A percentile compares a stretch with the other conserved stretches of the same genome.
These are phyloP conservation scores for Aspergillus floridensis DNA, from an alignment of 2,329 filamentous ascomycete species.

Conservation along the genomic window DNA sequence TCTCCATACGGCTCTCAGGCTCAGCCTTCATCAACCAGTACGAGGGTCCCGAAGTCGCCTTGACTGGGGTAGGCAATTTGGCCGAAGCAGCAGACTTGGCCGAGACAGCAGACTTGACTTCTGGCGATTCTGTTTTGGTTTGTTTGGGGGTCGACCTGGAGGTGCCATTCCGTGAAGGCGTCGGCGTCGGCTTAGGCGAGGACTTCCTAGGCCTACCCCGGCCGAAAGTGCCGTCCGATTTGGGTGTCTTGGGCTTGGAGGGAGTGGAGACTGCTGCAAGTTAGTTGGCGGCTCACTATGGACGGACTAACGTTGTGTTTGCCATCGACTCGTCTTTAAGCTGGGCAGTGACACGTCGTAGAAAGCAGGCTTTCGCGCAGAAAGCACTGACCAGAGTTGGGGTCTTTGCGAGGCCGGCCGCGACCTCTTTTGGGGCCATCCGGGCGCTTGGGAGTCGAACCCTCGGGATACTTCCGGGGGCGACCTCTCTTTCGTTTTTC, in stretches of 20 bases:
- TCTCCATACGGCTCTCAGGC: conserved; percentile 81
- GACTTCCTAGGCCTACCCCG: conserved; percentile 27
- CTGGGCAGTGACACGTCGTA: not conserved
- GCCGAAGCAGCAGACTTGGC: too few species aligned
- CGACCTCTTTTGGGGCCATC: conserved; percentile 34
- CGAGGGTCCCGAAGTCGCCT: conserved; percentile 34
- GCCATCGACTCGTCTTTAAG: not conserved
- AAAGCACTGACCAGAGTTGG: conserved; percentile 3
- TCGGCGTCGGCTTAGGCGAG: not conserved
- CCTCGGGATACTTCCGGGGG: conserved; percentile 33
- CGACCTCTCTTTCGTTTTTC: conserved; percentile 36
- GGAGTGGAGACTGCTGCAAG: conserved; percentile 11
- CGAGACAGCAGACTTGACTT: conserved; percentile 11
- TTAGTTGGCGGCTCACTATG: not conserved
- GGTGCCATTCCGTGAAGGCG: conserved; percentile 16
- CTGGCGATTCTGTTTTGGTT: conserved; percentile 17
- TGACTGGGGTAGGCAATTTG: too few species aligned
- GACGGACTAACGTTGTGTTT: not conserved
- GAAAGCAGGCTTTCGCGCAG: not conserved
- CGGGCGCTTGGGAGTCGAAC: conserved; percentile 20
- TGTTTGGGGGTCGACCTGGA: conserved; percentile 10
- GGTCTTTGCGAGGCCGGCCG: conserved; percentile 32
- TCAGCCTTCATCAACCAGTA: conserved; percentile 88
- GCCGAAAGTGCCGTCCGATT: conserved; percentile 20
- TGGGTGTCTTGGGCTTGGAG: conserved; percentile 17